Evolutionary conservation across 345 rosid genomes (phyloP).

Genomic region (Combretum micranthum): DNA sequence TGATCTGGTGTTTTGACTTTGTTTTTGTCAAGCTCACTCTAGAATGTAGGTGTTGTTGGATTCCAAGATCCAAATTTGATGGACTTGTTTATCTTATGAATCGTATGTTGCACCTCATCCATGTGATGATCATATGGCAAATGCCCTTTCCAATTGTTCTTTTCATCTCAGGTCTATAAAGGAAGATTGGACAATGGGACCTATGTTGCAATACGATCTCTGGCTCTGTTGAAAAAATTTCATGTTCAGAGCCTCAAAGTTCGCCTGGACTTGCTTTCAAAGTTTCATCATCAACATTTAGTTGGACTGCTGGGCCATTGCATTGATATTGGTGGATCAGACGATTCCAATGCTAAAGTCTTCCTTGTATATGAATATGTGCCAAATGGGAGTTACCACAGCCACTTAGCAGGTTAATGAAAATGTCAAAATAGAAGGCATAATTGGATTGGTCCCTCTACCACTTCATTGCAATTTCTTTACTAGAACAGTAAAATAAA

Average conservation of each 20-base stretch:
- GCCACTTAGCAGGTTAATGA: constrained; percentile 65
- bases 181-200: constrained; percentile 81
- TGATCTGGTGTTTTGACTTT: too few species aligned
- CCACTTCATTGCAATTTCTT: not conserved
- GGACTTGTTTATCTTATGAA: not conserved
- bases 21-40: too few species aligned
- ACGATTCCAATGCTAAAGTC: constrained; percentile 41
- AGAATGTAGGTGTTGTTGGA: too few species aligned
- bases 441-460: not conserved
- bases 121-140: not conserved
- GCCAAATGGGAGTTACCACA: constrained; percentile 56
- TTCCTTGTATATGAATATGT: constrained; percentile 77
- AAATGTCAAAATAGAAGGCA: constrained; percentile 1
- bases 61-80: not conserved
- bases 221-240: constrained; percentile 51
- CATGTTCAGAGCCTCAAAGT: constrained; percentile 63
- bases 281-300: constrained; percentile 91
- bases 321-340: constrained; percentile 36
- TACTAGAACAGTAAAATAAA: not conserved
- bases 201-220: constrained; percentile 54
- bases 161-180: constrained; percentile 59
- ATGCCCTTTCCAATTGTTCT: not conserved
- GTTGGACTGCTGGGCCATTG: constrained; percentile 86
- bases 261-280: constrained; percentile 68
- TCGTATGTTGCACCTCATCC: not conserved